Percentiles rank a stretch among this genome's conserved stretches.
These are phyloP conservation scores for Pilasporangium apinafurcum DNA, from an alignment of 352 stramenopile species.

Conservation along the genomic window DNA sequence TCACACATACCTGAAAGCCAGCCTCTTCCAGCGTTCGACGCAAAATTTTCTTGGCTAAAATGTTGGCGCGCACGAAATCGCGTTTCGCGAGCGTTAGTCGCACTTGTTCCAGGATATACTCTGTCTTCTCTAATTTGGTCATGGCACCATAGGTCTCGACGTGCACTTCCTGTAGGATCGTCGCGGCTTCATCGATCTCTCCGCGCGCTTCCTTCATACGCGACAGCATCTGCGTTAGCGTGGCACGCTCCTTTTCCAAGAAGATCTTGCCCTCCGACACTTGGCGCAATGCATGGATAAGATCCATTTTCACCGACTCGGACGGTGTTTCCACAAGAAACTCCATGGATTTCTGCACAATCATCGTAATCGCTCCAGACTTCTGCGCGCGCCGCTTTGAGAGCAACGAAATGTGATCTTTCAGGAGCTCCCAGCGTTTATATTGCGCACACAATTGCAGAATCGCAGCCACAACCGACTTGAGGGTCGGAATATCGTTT, in stretches of 20 bases:
- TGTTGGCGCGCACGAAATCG: slow-evolving; percentile 95
- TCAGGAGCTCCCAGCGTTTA: slow-evolving; percentile 88
- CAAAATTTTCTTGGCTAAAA: slow-evolving; percentile 97
- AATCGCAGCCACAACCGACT: slow-evolving; percentile 66
- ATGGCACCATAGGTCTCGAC: slow-evolving; percentile 98
- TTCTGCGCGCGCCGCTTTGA: slow-evolving; percentile 88
- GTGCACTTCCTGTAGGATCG: slow-evolving; percentile 97
- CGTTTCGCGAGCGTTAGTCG: slow-evolving; percentile 95
- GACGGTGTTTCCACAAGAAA: slow-evolving; percentile 71
- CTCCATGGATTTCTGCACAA: slow-evolving; percentile 83
- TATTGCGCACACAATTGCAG: slow-evolving; percentile 73
- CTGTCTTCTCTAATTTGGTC: slow-evolving; percentile 97
- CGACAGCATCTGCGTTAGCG: slow-evolving; percentile 89
- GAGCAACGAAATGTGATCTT: slow-evolving; percentile 80
- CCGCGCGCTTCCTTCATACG: slow-evolving; percentile 91
- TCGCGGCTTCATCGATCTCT: slow-evolving; percentile 90
- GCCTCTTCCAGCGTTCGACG: slow-evolving; percentile 91
- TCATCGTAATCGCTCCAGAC: slow-evolving; percentile 74
- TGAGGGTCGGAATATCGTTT: slow-evolving; percentile 86
- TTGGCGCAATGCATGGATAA: slow-evolving; percentile 92
- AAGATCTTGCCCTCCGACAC: slow-evolving; percentile 98
- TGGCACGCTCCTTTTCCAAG: slow-evolving; percentile 94
- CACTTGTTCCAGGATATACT: slow-evolving; percentile 99
- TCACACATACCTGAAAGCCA: slow-evolving; percentile 69
- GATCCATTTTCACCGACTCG: slow-evolving; percentile 84